These are phyloP conservation scores for Jacaranda copaia DNA, from an alignment of 257 asterid genomes.

Conservation along the genomic window DNA sequence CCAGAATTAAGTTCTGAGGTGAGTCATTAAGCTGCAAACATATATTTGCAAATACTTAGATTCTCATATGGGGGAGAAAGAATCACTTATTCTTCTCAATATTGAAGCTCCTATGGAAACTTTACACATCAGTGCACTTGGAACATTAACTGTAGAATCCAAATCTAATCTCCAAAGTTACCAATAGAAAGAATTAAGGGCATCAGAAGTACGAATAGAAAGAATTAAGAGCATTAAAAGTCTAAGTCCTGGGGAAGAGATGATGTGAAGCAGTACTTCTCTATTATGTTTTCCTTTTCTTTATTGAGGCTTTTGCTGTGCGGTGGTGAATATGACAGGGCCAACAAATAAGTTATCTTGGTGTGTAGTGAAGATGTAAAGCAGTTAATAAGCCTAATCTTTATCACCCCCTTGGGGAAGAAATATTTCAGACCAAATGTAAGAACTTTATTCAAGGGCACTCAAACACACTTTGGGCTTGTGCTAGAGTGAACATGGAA, in stretches of 20 bases:
- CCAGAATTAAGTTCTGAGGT: conserved; percentile 40
- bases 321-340: not conserved
- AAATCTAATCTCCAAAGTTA: not conserved
- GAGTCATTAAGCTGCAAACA: conserved; percentile 38
- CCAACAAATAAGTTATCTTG: not conserved
- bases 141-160: not conserved
- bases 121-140: not conserved
- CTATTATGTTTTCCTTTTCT: not conserved
- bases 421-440: not conserved
- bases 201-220: not conserved
- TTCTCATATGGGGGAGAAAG: conserved; percentile 19
- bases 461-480: not conserved
- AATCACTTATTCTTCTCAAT: not conserved
- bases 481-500: too few relatives aligned
- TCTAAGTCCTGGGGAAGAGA: not conserved
- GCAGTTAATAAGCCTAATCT: not conserved
- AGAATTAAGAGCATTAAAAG: not conserved
- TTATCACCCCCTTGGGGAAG: not conserved
- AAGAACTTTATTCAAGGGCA: conserved; percentile 3
- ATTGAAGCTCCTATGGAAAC: conserved; percentile 5
- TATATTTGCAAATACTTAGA: conserved; percentile 13
- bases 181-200: not conserved
- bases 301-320: not conserved
- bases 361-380: not conserved
- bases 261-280: not conserved